Conservation (phyloP, 164 flowering plant species). For the grape (Vitis vinifera) region DNA sequence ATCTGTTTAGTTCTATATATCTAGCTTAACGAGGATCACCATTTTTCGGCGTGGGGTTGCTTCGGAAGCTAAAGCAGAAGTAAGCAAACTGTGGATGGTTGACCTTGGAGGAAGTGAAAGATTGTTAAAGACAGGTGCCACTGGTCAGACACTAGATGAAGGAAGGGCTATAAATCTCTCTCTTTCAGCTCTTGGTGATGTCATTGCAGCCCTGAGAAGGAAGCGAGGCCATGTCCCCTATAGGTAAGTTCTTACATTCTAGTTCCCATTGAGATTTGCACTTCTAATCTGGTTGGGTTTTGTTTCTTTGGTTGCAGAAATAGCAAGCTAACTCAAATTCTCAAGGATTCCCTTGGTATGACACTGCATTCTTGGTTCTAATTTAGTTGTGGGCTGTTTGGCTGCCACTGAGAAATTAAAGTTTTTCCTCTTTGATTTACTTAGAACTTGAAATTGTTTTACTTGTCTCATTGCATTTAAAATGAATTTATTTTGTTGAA, state of each 20-base stretch:
- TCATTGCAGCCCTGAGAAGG: slow-evolving; percentile 74
- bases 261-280: too few relatives aligned
- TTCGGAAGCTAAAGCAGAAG: slow-evolving; percentile 32
- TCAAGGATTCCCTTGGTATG: slow-evolving; percentile 77
- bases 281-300: slow-evolving; percentile 3
- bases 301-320: slow-evolving; percentile 55
- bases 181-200: slow-evolving; percentile 87
- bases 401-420: neutral
- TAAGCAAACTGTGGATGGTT: slow-evolving; percentile 84
- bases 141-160: slow-evolving; percentile 79
- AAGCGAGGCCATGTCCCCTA: slow-evolving; percentile 74
- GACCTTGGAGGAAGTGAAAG: slow-evolving; percentile 95
- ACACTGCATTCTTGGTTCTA: slow-evolving; percentile 2
- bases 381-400: neutral
- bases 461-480: neutral
- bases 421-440: neutral
- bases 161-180: slow-evolving; percentile 88
- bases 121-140: slow-evolving; percentile 77
- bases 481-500: neutral
- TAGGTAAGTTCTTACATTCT: slow-evolving; percentile 43
- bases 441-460: neutral
- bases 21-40: slow-evolving; percentile 75
- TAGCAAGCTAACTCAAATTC: slow-evolving; percentile 85
- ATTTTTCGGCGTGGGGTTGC: slow-evolving; percentile 41
- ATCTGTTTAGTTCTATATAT: slow-evolving; percentile 45